Conservation (phyloP, 345 rosid genomes). For the Salix koriyanagi region DNA sequence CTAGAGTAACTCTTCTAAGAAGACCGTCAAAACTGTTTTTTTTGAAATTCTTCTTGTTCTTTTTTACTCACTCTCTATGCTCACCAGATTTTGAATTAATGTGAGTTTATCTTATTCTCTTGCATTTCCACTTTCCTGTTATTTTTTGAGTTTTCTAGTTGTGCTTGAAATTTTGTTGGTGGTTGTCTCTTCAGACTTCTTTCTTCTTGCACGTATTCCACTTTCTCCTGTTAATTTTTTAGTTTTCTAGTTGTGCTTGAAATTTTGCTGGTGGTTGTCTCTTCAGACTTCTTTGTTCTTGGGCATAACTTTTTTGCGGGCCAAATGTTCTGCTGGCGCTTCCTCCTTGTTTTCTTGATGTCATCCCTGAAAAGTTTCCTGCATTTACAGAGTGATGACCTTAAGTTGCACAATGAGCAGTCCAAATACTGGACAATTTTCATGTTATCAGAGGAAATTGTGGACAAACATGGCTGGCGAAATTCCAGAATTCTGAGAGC, state of each 20-base stretch:
- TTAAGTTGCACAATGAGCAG: constrained; percentile 51
- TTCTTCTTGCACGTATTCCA: neutral
- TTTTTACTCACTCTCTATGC: too few species aligned
- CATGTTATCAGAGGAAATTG: constrained; percentile 43
- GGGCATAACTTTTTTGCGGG: neutral
- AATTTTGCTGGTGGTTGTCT: neutral
- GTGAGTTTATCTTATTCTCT: neutral
- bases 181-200: neutral
- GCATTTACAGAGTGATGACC: constrained; percentile 64
- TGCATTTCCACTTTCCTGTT: neutral
- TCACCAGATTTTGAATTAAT: too few species aligned
- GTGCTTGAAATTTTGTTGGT: neutral
- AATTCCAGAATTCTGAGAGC: constrained; percentile 60
- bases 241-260: neutral
- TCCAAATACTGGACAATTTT: constrained; percentile 53
- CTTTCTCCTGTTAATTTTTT: neutral
- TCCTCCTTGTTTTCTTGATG: constrained; percentile 22
- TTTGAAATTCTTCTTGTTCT: too few species aligned
- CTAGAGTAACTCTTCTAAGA: too few species aligned
- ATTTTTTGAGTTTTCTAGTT: neutral
- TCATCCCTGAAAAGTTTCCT: constrained; percentile 28
- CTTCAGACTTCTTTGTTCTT: neutral
- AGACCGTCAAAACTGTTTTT: too few species aligned
- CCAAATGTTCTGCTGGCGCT: neutral
- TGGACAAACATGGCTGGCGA: constrained; percentile 44